Evolutionary conservation across 208 protist genomes (phyloP), one percentile per base, ranked within the genome.

Genomic region (Leptomonas pyrrhocoris): DNA sequence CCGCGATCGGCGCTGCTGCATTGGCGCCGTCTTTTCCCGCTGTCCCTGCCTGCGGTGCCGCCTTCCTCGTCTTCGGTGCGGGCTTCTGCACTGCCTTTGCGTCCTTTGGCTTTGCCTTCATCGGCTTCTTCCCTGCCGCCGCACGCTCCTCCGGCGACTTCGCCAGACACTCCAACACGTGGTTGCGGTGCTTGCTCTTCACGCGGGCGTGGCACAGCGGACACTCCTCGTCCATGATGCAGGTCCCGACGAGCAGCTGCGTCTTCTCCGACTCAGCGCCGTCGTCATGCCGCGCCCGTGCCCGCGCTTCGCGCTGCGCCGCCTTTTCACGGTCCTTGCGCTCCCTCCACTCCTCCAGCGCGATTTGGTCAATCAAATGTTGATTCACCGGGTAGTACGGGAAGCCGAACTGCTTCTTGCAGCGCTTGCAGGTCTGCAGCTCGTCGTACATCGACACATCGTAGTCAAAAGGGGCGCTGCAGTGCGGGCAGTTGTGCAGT

Each of bases 311-410:
- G 0, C 86, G 79, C 63, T 84, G 81, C 9, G 80, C 64, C 1
- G 74, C 59, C 30, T 74, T 73, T 49, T 70, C 66, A 0, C 62
- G 53, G 45, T 86, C 84, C 53, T 77, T 74, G 5, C 75, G 68
- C 54, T 86, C 83, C n/a, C 68, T 71, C 88, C 85, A 94, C 78
- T 91, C 79, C 21, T 91, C 83, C 21, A 86, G 69, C 15, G 50
- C 46, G 3, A 88, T 73, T 49, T 84, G 70, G 56, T 95, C 90
- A 43, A 93, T 85, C 4, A 92, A 73, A 12, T 79, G 46, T 65
- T 93, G 85, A 50, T 79, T 93, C 25, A 96, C 86, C 4, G 91
- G 91, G 73, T 86, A 93, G 79, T 94, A 94, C 7, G 88, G 82
- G 63, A 96, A 96, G 11, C 88, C 91, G 64, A 96, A 84, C 45